Conservation (phyloP, 257 asterid species). For the Jaltomata sinuosa region DNA sequence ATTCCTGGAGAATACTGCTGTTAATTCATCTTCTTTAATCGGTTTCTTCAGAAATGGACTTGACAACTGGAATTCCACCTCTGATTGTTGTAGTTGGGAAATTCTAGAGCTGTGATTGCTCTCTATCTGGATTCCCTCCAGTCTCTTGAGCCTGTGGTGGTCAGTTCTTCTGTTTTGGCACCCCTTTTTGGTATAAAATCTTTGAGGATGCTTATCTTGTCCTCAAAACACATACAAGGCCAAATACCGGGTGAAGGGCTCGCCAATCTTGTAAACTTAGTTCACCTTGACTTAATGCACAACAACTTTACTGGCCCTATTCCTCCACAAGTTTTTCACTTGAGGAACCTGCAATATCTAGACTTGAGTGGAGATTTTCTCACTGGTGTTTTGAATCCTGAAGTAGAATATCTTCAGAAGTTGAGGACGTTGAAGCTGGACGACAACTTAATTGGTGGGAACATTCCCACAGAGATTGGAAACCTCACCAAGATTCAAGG, state of each 20-base stretch:
- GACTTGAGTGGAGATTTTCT: conserved; percentile 14
- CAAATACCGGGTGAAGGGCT: conserved; percentile 13
- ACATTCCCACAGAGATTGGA: conserved; percentile 19
- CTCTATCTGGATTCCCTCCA: not conserved
- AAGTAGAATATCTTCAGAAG: conserved; percentile 4
- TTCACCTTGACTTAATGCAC: conserved; percentile 10
- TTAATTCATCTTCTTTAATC: not conserved
- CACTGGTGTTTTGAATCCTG: conserved; percentile 4
- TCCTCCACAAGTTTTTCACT: conserved; percentile 14
- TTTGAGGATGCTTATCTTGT: conserved; percentile 19
- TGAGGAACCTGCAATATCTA: conserved; percentile 14
- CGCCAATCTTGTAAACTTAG: conserved; percentile 7
- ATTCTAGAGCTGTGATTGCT: not conserved
- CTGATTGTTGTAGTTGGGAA: conserved; percentile 22
- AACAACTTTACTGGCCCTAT: conserved; percentile 20
- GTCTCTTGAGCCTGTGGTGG: not conserved
- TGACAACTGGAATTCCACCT: conserved; percentile 12
- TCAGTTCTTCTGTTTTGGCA: conserved; percentile 9
- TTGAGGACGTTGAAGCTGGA: conserved; percentile 13
- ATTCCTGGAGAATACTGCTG: not conserved
- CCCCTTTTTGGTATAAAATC: conserved; percentile 16
- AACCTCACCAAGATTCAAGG: conserved; percentile 10
- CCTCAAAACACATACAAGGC: conserved; percentile 14
- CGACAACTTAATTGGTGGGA: conserved; percentile 7
- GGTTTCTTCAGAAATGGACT: not conserved